Evolutionary conservation across 2,329 filamentous ascomycete species (phyloP).

Genomic region (Penicillium concentricum): DNA sequence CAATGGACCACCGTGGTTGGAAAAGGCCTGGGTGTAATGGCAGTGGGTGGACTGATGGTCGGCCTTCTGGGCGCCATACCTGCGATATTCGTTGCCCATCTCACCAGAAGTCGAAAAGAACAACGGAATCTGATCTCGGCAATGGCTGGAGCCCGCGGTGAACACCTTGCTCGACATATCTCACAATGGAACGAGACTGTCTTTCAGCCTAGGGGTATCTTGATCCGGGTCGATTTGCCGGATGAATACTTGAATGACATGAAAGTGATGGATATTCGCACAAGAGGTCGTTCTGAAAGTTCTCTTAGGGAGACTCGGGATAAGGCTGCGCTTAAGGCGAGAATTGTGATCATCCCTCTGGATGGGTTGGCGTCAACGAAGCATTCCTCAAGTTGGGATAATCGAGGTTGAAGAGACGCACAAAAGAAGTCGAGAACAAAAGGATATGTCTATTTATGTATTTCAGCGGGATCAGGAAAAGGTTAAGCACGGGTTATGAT

Average conservation of each 20-base stretch:
- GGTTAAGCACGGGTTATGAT: not conserved
- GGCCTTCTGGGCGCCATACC: slow-evolving; percentile 32
- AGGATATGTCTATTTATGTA: not conserved
- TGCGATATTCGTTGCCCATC: slow-evolving; percentile 24
- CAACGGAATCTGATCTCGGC: slow-evolving; percentile 27
- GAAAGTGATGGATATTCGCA: slow-evolving; percentile 22
- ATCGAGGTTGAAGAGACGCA: not conserved
- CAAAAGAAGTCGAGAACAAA: not conserved
- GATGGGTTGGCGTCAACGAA: not conserved
- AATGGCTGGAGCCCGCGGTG: slow-evolving; percentile 11
- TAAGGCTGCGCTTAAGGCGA: slow-evolving; percentile 23
- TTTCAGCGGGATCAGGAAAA: not conserved
- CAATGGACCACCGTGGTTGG: slow-evolving; percentile 34
- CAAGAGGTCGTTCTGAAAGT: not conserved
- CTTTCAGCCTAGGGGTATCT: slow-evolving; percentile 28
- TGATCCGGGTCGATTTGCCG: slow-evolving; percentile 34
- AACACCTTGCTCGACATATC: slow-evolving; percentile 23
- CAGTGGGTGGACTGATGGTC: slow-evolving; percentile 32
- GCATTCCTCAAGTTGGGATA: not conserved
- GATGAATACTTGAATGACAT: slow-evolving; percentile 28
- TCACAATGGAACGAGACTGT: slow-evolving; percentile 30
- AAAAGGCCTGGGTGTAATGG: slow-evolving; percentile 29
- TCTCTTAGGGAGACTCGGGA: slow-evolving; percentile 7
- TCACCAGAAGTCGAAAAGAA: slow-evolving; percentile 22
- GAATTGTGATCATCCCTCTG: slow-evolving; percentile 31